A percentile compares a stretch with the other conserved stretches of the same genome.
phyloP scores from a whole-genome alignment of 2,329 filamentous ascomycete genomes.

The Ophiognomonia clavigignenti-juglandacearum region DNA sequence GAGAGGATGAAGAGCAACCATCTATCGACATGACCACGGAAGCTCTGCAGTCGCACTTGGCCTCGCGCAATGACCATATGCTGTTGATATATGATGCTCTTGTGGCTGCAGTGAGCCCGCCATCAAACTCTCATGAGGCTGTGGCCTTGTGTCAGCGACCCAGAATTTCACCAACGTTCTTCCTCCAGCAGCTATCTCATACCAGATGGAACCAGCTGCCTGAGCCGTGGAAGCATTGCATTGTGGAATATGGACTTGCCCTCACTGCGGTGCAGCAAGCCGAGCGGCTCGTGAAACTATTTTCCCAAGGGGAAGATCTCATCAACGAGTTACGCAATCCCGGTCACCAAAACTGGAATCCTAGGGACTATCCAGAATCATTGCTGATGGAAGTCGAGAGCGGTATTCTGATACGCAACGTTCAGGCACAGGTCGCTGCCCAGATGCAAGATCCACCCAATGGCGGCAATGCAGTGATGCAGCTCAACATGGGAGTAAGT shows the following conservation, averaged over 20 bases:
- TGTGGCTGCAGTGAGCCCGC: background rate
- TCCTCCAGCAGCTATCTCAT: constrained; percentile 30
- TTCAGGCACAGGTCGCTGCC: constrained; percentile 53
- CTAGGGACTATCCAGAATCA: constrained; percentile 49
- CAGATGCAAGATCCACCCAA: constrained; percentile 42
- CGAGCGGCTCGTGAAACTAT: constrained; percentile 29
- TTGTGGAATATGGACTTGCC: constrained; percentile 35
- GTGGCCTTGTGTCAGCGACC: constrained; percentile 17
- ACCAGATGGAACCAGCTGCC: constrained; percentile 25
- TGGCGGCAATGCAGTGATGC: constrained; percentile 49
- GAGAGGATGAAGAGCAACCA: background rate
- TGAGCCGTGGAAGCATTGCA: constrained; percentile 27
- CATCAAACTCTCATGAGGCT: background rate
- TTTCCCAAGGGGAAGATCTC: constrained; percentile 29
- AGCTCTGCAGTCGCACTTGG: background rate
- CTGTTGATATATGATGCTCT: background rate
- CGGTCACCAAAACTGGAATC: constrained; percentile 54
- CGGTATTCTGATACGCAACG: constrained; percentile 53
- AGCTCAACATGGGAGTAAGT: constrained; percentile 70
- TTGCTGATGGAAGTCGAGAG: constrained; percentile 62
- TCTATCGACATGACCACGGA: background rate
- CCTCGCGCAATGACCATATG: background rate
- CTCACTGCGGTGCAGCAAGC: constrained; percentile 38
- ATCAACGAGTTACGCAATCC: constrained; percentile 39
- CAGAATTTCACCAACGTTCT: constrained; percentile 27